Conservation (phyloP, 371 early-diverging fungal genomes). For the Aphelidium insulamus region DNA sequence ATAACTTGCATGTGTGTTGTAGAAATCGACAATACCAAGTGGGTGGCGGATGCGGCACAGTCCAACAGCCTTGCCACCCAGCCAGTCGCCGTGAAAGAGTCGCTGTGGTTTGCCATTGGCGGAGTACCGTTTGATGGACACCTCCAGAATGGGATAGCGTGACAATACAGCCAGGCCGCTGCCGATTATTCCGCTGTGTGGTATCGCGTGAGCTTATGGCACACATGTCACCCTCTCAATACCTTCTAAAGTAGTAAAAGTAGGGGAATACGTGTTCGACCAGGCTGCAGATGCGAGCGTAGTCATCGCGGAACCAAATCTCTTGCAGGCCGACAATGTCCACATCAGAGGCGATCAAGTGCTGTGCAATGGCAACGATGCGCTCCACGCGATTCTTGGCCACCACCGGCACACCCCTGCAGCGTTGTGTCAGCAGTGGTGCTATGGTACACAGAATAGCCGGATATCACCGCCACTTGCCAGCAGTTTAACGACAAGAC, state of each 20-base stretch:
- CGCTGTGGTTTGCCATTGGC: slow-evolving; percentile 27
- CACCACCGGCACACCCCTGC: slow-evolving; percentile 30
- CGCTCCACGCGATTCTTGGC: slow-evolving; percentile 21
- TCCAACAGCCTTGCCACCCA: slow-evolving; percentile 31
- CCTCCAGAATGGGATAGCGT: slow-evolving; percentile 19
- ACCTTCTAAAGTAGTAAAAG: slow-evolving; percentile 23
- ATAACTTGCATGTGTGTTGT: slow-evolving; percentile 31
- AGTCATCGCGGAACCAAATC: slow-evolving; percentile 29
- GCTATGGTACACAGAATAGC: no score
- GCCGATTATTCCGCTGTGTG: slow-evolving; percentile 26
- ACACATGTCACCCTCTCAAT: neutral
- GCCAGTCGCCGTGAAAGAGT: slow-evolving; percentile 34
- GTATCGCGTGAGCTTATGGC: neutral
- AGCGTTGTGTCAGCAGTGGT: no score
- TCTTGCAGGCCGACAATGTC: slow-evolving; percentile 38
- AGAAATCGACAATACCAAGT: slow-evolving; percentile 28
- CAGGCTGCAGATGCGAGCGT: slow-evolving; percentile 13
- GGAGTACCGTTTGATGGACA: slow-evolving; percentile 18
- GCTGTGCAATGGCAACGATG: slow-evolving; percentile 23
- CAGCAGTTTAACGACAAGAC: no score
- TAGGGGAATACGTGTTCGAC: slow-evolving; percentile 13
- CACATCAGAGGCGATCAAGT: slow-evolving; percentile 12
- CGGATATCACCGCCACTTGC: no score
- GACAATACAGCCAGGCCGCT: slow-evolving; percentile 30
- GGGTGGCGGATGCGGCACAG: slow-evolving; percentile 27